These are phyloP conservation scores for Endothia cerciana DNA, from an alignment of 2,329 filamentous ascomycete species.

Conservation along the genomic window DNA sequence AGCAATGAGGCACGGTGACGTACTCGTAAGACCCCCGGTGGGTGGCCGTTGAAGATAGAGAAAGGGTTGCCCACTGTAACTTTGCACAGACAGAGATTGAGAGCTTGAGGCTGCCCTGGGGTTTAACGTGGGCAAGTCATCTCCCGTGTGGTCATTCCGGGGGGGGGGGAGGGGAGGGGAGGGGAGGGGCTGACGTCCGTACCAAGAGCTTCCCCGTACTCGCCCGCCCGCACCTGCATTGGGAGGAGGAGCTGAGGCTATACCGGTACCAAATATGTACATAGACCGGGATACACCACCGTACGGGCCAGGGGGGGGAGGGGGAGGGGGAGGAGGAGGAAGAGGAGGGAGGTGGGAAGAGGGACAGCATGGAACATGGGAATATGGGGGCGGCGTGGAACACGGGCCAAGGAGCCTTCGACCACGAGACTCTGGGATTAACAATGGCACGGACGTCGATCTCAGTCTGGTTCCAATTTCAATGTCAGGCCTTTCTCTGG, in stretches of 20 bases:
- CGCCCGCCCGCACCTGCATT: not conserved
- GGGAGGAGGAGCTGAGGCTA: constrained; percentile 12
- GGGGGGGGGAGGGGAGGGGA: not conserved
- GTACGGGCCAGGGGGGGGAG: not conserved
- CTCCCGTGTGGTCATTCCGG: not conserved
- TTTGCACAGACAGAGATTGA: not conserved
- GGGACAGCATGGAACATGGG: constrained; percentile 5
- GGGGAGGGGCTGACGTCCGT: not conserved
- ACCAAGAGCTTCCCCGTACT: not conserved
- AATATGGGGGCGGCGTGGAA: not conserved
- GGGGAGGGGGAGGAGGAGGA: not conserved
- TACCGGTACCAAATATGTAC: not conserved
- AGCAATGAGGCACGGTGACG: no score
- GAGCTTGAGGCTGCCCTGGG: not conserved
- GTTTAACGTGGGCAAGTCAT: not conserved
- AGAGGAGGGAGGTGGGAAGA: not conserved
- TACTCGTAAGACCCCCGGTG: no score
- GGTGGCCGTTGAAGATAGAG: no score
- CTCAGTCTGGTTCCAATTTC: constrained; percentile 8
- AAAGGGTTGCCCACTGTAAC: no score
- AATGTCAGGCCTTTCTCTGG: not conserved
- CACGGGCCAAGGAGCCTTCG: not conserved
- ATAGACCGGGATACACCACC: not conserved
- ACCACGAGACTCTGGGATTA: constrained; percentile 10
- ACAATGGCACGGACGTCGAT: constrained; percentile 10